These are phyloP conservation scores for Tephrocybe sp. DNA, from an alignment of 768 basidiomycete genomes.

Conservation along the genomic window DNA sequence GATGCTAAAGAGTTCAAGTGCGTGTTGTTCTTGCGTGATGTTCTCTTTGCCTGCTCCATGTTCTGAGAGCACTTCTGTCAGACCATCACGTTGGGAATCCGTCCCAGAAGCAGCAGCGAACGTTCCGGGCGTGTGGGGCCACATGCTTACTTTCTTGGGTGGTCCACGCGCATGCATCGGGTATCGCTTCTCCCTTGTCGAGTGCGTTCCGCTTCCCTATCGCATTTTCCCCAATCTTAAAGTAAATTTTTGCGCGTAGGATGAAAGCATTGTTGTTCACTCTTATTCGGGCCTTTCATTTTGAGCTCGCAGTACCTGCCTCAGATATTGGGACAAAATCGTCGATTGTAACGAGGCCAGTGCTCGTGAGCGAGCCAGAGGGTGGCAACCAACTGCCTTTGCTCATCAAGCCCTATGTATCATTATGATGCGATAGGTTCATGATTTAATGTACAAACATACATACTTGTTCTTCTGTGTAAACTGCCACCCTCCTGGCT, in stretches of 20 bases:
- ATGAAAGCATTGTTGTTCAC: conserved; percentile 43
- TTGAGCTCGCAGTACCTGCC: conserved; percentile 49
- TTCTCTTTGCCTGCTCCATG: neutral
- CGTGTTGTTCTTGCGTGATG: conserved; percentile 8
- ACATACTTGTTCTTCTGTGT: too few species aligned
- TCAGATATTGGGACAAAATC: conserved; percentile 38
- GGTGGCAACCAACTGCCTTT: conserved; percentile 44
- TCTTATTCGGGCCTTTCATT: conserved; percentile 50
- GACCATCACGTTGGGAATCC: conserved; percentile 63
- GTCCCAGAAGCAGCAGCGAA: conserved; percentile 38
- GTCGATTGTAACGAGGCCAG: conserved; percentile 41
- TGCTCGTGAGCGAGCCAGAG: conserved; percentile 36
- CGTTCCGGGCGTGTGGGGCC: conserved; percentile 61
- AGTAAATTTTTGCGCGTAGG: conserved; percentile 13
- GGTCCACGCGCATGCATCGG: too few species aligned
- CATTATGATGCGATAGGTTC: too few species aligned
- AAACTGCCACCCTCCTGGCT: too few species aligned
- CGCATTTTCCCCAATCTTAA: neutral
- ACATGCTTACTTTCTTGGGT: conserved; percentile 59
- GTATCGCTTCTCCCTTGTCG: conserved; percentile 57
- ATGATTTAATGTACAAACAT: too few species aligned
- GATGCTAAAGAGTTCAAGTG: conserved; percentile 62
- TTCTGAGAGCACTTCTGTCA: conserved; percentile 31
- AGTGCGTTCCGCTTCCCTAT: conserved; percentile 28
- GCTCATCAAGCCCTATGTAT: conserved; percentile 26